A percentile compares a stretch with the other conserved stretches of the same genome.
Conservation (phyloP, 768 basidiomycete species). For the Lactarius quietus region DNA sequence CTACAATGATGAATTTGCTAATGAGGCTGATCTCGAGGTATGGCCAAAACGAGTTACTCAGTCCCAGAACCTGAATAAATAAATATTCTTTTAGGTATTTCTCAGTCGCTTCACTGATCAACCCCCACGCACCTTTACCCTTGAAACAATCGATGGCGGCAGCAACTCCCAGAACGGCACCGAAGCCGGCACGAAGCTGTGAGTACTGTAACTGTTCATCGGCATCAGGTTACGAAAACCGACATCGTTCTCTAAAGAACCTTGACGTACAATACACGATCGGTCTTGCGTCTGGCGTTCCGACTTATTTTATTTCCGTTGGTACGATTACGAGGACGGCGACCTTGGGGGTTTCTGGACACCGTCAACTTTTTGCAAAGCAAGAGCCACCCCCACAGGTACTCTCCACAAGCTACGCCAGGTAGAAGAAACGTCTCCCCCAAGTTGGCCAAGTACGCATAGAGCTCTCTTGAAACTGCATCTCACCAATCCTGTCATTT, state of each 20-base stretch:
- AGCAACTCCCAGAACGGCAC: slow-evolving; percentile 16
- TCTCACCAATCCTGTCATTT: not conserved
- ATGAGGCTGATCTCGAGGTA: slow-evolving; percentile 23
- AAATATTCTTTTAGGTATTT: slow-evolving; percentile 13
- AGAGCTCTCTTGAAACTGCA: not conserved
- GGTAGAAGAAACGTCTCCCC: slow-evolving; percentile 14
- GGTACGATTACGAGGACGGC: slow-evolving; percentile 27
- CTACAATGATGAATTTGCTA: slow-evolving; percentile 25
- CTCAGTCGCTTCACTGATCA: slow-evolving; percentile 19
- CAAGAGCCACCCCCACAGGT: slow-evolving; percentile 21
- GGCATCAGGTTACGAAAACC: too few relatives aligned
- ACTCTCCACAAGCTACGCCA: slow-evolving; percentile 21
- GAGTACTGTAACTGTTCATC: not conserved
- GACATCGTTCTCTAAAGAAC: slow-evolving; percentile 13
- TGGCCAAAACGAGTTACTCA: not conserved
- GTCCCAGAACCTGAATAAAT: not conserved
- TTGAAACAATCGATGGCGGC: slow-evolving; percentile 28
- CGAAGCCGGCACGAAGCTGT: slow-evolving; percentile 28
- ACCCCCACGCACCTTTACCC: slow-evolving; percentile 14
- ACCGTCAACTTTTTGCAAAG: slow-evolving; percentile 21
- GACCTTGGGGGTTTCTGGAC: slow-evolving; percentile 26
- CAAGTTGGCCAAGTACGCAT: slow-evolving; percentile 13
- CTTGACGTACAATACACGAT: slow-evolving; percentile 29
- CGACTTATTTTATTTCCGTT: slow-evolving; percentile 32
- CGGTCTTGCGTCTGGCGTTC: slow-evolving; percentile 28